Conservation (phyloP, 2,329 filamentous ascomycete species). For the Trichoderma polysporum region DNA sequence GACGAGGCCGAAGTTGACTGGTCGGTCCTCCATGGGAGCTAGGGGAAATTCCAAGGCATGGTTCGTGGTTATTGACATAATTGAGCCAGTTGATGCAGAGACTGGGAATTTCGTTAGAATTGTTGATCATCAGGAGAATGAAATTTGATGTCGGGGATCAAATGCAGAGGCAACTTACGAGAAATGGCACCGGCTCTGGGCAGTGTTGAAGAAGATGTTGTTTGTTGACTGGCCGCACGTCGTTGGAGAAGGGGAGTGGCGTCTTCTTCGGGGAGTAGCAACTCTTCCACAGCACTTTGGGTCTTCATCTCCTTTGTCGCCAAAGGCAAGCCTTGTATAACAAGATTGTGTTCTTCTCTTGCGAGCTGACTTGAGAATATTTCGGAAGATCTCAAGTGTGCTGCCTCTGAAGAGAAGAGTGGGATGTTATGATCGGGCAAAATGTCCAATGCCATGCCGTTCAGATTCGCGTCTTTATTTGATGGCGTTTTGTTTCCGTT, state of each 20-base stretch:
- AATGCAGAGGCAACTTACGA: not conserved
- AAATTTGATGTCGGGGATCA: too few species aligned
- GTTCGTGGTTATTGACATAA: constrained; percentile 6
- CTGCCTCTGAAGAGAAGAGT: not conserved
- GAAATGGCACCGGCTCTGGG: not conserved
- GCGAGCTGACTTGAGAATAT: not conserved
- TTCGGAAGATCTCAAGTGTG: not conserved
- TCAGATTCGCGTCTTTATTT: not conserved
- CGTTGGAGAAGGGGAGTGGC: not conserved
- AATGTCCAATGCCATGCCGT: constrained; percentile 8
- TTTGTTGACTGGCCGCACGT: not conserved
- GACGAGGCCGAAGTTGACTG: constrained; percentile 75
- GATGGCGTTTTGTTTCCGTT: not conserved
- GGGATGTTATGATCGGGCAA: not conserved
- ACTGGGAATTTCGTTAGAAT: not conserved
- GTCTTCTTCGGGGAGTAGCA: not conserved
- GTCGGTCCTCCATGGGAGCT: constrained; percentile 39
- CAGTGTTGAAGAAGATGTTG: not conserved
- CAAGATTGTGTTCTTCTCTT: not conserved
- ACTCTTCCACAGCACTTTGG: not conserved
- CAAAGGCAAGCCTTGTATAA: not conserved
- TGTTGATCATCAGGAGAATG: not conserved
- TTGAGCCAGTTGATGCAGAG: not conserved
- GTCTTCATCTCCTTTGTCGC: not conserved
- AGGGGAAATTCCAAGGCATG: constrained; percentile 24